These are phyloP conservation scores for Colletotrichum sp. DNA, from an alignment of 2,329 filamentous ascomycete species.

Conservation along the genomic window DNA sequence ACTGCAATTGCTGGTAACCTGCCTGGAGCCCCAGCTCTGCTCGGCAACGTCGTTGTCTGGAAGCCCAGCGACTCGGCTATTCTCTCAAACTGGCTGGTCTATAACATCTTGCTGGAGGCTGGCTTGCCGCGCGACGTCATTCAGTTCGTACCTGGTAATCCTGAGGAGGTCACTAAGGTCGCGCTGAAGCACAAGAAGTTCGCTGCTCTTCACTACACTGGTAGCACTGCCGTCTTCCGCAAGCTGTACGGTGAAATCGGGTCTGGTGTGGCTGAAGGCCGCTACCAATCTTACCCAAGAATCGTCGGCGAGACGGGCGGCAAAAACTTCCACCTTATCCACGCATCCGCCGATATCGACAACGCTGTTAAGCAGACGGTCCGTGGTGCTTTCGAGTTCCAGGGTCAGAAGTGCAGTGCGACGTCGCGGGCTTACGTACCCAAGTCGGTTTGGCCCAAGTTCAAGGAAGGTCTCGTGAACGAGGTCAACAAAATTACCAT, in stretches of 20 bases:
- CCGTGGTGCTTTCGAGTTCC: constrained; percentile 87
- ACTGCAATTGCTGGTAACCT: constrained; percentile 93
- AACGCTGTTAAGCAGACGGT: constrained; percentile 85
- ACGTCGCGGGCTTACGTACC: constrained; percentile 83
- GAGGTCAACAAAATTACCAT: constrained; percentile 75
- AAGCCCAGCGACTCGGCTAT: constrained; percentile 93
- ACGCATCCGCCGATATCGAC: constrained; percentile 76
- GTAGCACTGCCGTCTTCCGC: constrained; percentile 90
- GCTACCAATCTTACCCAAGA: constrained; percentile 84
- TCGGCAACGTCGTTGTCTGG: constrained; percentile 96
- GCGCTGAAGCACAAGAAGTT: constrained; percentile 82
- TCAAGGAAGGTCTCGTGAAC: constrained; percentile 69
- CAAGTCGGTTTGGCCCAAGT: constrained; percentile 74
- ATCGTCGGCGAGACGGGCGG: constrained; percentile 91
- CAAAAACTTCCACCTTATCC: constrained; percentile 91
- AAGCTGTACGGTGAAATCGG: constrained; percentile 88
- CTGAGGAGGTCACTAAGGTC: constrained; percentile 80
- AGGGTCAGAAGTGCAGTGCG: constrained; percentile 91
- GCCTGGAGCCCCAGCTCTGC: constrained; percentile 79
- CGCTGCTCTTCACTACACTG: constrained; percentile 93
- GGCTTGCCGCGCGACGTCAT: constrained; percentile 89
- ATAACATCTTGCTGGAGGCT: constrained; percentile 89
- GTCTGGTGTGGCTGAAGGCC: constrained; percentile 78
- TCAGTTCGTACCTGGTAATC: constrained; percentile 90
- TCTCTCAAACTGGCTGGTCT: constrained; percentile 88